Evolutionary conservation across 768 basidiomycete genomes (phyloP).

Genomic region (Erythrobasidium yunnanense): DNA sequence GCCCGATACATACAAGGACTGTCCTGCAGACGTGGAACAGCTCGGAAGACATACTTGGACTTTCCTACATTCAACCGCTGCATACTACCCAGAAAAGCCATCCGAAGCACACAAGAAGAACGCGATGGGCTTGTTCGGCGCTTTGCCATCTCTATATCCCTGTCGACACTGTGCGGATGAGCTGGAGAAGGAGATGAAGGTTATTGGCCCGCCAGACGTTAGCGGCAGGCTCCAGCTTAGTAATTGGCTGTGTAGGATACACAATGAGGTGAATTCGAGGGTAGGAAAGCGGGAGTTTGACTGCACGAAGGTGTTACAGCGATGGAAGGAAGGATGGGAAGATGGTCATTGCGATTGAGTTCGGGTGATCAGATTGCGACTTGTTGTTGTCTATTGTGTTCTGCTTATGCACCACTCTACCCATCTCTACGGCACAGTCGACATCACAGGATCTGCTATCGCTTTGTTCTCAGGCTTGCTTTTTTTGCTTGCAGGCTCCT

Average conservation of each 20-base stretch:
- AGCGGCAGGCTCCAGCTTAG: constrained; percentile 58
- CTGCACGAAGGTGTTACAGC: constrained; percentile 67
- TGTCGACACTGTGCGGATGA: constrained; percentile 75
- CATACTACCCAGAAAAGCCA: constrained; percentile 83
- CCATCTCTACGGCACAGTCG: too few species aligned
- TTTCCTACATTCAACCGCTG: constrained; percentile 87
- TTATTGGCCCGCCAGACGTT: constrained; percentile 55
- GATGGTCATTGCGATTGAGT: constrained; percentile 76
- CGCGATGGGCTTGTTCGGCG: constrained; percentile 68
- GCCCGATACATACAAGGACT: constrained; percentile 43
- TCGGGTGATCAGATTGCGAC: not conserved
- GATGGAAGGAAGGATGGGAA: constrained; percentile 81
- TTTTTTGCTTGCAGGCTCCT: not conserved
- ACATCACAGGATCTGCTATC: too few species aligned
- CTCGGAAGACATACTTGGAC: constrained; percentile 92
- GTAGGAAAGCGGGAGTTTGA: constrained; percentile 75
- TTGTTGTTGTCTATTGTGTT: constrained; percentile 6
- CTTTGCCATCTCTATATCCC: constrained; percentile 75
- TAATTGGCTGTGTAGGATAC: constrained; percentile 78
- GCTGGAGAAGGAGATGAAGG: constrained; percentile 59
- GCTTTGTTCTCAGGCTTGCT: too few species aligned
- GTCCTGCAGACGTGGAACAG: constrained; percentile 79
- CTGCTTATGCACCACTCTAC: not conserved
- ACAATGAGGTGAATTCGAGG: constrained; percentile 81
- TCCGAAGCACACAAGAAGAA: constrained; percentile 62